Percentiles rank a stretch among this genome's conserved stretches.
Evolutionary conservation across 805 yeast species (phyloP).

Genomic region (Schwanniomyces pseudopolymorphus): DNA sequence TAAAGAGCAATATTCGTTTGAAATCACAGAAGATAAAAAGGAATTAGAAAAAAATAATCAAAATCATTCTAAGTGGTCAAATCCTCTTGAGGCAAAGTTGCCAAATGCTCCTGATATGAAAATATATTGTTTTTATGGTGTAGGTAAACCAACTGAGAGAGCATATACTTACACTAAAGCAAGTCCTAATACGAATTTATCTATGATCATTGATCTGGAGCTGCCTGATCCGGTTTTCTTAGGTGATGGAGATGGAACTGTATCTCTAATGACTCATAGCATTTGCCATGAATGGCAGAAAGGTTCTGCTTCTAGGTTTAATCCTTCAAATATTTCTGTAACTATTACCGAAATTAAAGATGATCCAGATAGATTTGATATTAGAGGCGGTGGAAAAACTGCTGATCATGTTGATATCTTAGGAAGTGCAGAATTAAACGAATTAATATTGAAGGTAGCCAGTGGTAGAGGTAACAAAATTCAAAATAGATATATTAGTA

Average conservation of each 20-base stretch:
- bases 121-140: conserved; percentile 87
- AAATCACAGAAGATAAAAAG: conserved; percentile 58
- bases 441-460: conserved; percentile 76
- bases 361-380: conserved; percentile 91
- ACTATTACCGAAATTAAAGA: conserved; percentile 88
- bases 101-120: conserved; percentile 95
- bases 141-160: conserved; percentile 95
- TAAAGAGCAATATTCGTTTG: conserved; percentile 72
- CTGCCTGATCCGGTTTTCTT: conserved; percentile 65
- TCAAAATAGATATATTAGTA: conserved; percentile 56
- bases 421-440: conserved; percentile 91
- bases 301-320: conserved; percentile 57
- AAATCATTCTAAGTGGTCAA: conserved; percentile 84
- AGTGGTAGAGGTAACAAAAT: conserved; percentile 75
- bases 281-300: conserved; percentile 92
- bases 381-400: conserved; percentile 95
- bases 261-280: conserved; percentile 79
- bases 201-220: conserved; percentile 70
- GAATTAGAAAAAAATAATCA: conserved; percentile 67
- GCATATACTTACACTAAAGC: conserved; percentile 79
- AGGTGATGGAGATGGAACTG: conserved; percentile 96
- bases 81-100: conserved; percentile 87
- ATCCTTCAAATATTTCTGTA: conserved; percentile 75
- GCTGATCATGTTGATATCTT: conserved; percentile 97
- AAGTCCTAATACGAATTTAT: conserved; percentile 53